A percentile compares a stretch with the other conserved stretches of the same genome.
phyloP scores from a whole-genome alignment of 352 stramenopile genomes.

The Globisporangium paroecandrum region DNA sequence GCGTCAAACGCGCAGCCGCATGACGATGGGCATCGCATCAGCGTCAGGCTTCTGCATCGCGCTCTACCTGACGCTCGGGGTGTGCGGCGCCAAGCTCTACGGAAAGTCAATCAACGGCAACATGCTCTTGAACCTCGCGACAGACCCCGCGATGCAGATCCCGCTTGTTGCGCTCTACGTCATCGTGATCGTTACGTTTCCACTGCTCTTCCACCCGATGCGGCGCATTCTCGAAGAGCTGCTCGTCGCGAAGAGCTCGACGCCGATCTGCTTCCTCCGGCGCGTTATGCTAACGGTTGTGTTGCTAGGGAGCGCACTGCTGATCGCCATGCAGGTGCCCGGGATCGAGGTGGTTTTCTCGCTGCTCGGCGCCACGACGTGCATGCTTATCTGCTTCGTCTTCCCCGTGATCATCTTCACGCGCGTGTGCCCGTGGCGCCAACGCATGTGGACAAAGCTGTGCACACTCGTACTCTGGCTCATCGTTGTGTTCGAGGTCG shows the following conservation, averaged over 20 bases:
- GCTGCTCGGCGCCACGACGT: slow-evolving; percentile 61
- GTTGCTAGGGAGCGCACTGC: slow-evolving; percentile 23
- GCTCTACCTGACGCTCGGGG: background rate
- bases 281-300: background rate
- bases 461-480: slow-evolving; percentile 37
- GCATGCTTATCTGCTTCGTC: slow-evolving; percentile 73
- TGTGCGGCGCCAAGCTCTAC: background rate
- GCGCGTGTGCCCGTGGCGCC: slow-evolving; percentile 53
- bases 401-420: slow-evolving; percentile 66
- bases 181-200: slow-evolving; percentile 45
- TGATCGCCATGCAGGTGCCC: slow-evolving; percentile 37
- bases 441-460: slow-evolving; percentile 26
- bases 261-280: background rate
- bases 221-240: slow-evolving; percentile 34
- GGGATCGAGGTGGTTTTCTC: slow-evolving; percentile 68
- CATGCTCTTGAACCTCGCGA: slow-evolving; percentile 48
- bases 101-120: slow-evolving; percentile 26
- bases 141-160: slow-evolving; percentile 38
- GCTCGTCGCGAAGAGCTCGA: slow-evolving; percentile 3
- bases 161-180: slow-evolving; percentile 40
- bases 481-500: slow-evolving; percentile 34
- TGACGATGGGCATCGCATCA: background rate
- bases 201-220: slow-evolving; percentile 48
- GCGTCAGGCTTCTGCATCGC: background rate
- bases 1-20: background rate